Percentiles rank a stretch among this genome's conserved stretches.
phyloP scores from a whole-genome alignment of 768 basidiomycete genomes.

The Rhodotorula toruloides region DNA sequence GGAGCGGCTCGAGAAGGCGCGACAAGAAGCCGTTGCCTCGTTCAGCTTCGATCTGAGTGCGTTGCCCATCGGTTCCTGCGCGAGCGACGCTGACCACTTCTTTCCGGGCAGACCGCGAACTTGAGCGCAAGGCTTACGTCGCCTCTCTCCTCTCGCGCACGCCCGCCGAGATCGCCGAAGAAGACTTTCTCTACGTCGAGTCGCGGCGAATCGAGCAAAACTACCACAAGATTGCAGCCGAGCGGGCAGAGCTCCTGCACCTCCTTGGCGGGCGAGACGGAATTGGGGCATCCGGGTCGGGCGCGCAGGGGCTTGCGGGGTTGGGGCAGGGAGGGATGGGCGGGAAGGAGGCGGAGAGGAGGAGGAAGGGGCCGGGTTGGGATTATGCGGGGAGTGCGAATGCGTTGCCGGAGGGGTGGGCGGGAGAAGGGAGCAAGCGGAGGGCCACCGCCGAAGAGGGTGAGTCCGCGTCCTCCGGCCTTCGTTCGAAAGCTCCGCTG shows the following conservation, averaged over 20 bases:
- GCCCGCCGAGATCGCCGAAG: slow-evolving; percentile 81
- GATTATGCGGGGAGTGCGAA: slow-evolving; percentile 33
- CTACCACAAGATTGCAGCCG: slow-evolving; percentile 53
- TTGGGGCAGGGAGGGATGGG: slow-evolving; percentile 36
- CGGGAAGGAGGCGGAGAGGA: slow-evolving; percentile 37
- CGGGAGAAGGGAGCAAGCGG: slow-evolving; percentile 34
- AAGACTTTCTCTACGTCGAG: slow-evolving; percentile 89
- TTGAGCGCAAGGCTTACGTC: slow-evolving; percentile 80
- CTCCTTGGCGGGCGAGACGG: slow-evolving; percentile 39
- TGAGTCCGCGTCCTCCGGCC: background rate
- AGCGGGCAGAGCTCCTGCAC: slow-evolving; percentile 42
- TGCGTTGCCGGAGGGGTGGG: slow-evolving; percentile 39
- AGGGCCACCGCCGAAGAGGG: slow-evolving; percentile 33
- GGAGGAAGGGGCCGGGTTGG: slow-evolving; percentile 41
- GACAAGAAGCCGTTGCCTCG: slow-evolving; percentile 5
- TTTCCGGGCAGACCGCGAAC: slow-evolving; percentile 71
- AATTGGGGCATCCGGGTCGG: slow-evolving; percentile 10
- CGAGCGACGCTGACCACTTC: background rate
- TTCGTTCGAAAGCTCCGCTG: background rate
- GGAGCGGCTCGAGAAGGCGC: slow-evolving; percentile 13
- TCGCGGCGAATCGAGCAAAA: slow-evolving; percentile 91
- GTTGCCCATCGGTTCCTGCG: slow-evolving; percentile 11
- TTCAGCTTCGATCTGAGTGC: slow-evolving; percentile 74
- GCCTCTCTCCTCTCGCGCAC: slow-evolving; percentile 81
- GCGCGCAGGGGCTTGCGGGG: slow-evolving; percentile 43